Evolutionary conservation across 23 red algal species (phyloP), one percentile per base, ranked within the genome.

Genomic region (Gracilaria gracilis): DNA sequence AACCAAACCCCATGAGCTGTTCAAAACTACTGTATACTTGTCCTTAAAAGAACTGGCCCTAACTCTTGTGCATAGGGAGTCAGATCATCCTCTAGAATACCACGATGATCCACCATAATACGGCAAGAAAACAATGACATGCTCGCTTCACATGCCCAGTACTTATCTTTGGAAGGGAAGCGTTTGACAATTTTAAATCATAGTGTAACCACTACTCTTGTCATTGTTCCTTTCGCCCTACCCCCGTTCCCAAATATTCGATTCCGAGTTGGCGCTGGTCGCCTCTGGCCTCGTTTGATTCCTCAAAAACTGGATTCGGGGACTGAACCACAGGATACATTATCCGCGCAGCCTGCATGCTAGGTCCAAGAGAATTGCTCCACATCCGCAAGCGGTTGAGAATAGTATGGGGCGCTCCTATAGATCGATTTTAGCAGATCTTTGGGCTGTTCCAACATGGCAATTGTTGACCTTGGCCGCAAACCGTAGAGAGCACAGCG

Each of bases 391-490:
- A 69, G 64, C 2, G 27, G 64, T 69, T 37, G 64, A 69, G 31
- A 32, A 34, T 32, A 69, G 64, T 15, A 69, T 37, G 9, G 1
- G 46, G 19, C 7, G 42, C 42, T 49, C n/a, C 57, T 69, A 79
- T n/a, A 77, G 19, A 53, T 93, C 90, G 36, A 82, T 88, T 77
- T 82, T 87, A n/a, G 83, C 82, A 69, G 82, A 66, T 81, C 92
- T 67, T 47, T 75, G 58, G 13, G 97, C 97, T 34, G 90, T 94
- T 29, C 97, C 97, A 76, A 99, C 95, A 38, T 99, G 91, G 75
- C 94, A 96, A 37, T 91, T 91, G 89, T 99, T 99, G 36, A 99
- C 97, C 85, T 96, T 96, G 25, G 86, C 77, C 16, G 94, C 97
- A 62, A 99, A 99, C 16, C 94, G 93, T 17, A 99, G 76, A 15